Percentiles rank a stretch among this genome's conserved stretches.
These are phyloP conservation scores for Globisporangium spinosum DNA, from an alignment of 352 stramenopile species.

Conservation along the genomic window DNA sequence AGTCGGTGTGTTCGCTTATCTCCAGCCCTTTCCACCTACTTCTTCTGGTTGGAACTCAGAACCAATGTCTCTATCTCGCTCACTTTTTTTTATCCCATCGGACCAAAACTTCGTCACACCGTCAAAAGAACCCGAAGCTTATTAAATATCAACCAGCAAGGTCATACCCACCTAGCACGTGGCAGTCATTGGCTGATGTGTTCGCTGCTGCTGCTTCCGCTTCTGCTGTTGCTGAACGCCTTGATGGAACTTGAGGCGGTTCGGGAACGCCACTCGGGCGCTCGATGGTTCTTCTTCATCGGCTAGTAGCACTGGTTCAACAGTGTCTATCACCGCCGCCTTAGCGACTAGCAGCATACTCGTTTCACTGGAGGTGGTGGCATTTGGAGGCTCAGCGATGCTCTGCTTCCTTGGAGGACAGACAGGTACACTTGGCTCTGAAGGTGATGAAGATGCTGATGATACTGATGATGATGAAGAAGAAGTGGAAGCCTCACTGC, in stretches of 20 bases:
- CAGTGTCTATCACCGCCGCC: constrained; percentile 13
- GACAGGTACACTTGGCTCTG: background rate
- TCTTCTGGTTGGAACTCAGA: too few species aligned
- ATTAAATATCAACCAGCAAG: constrained; percentile 8
- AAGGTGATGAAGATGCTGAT: background rate
- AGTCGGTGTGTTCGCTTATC: background rate
- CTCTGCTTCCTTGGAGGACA: background rate
- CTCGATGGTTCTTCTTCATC: constrained; percentile 20
- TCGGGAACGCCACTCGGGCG: constrained; percentile 24
- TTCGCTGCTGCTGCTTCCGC: background rate
- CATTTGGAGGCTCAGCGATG: background rate
- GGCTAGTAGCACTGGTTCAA: constrained; percentile 9
- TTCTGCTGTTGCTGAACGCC: constrained; percentile 12
- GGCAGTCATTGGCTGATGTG: constrained; percentile 1
- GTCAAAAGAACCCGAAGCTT: background rate
- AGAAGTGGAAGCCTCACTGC: constrained; percentile 14
- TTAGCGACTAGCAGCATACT: background rate
- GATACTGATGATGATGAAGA: background rate
- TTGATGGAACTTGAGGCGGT: constrained; percentile 28
- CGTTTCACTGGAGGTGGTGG: background rate
- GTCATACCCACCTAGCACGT: background rate
- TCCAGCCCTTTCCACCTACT: too few species aligned
- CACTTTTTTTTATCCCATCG: background rate
- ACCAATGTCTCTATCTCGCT: background rate
- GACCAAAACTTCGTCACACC: background rate